Base-by-base conservation (phyloP, 2,329 filamentous ascomycete genomes). In the Talaromyces verruculosus region DNA sequence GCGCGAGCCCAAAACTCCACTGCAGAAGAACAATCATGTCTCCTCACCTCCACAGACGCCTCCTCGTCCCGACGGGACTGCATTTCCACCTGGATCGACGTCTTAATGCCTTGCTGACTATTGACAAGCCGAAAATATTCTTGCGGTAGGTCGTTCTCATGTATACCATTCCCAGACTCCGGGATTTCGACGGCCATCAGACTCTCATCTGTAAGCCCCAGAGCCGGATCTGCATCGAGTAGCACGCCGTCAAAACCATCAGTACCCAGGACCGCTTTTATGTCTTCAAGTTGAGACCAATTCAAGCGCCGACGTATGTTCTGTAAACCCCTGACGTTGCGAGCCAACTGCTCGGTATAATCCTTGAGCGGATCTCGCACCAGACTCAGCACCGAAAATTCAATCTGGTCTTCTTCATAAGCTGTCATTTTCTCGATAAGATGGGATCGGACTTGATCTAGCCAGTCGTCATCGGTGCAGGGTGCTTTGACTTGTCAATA, bases 301-400 rank as follows among this genome's bases (percentile, higher is more conserved):
- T 55, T 30, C 17, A 78, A 63, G 11, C 68, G 71, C 35, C 69
- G 65, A 33, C 83, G 78, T 3, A 83, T 70, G 4, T 71, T 68
- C 37, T 77, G 72, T 19, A 85, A 68, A n/a, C 74, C 75, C 67
- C 79, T 81, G 58, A 85, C 76, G 58, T 84, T 85, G 19, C 74
- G 65, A 3, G 78, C 75, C 67, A 85, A 66, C 73, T 81, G 69
- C 19, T 75, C 69, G 33, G 80, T 74, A 11, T 88, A 79, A 2
- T 78, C 75, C 13, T 79, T 71, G 1, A 90, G 76, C 0, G 91
- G 88, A 65, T 89, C 90, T 65, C 86, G 85, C 68, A 89, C 90
- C 1, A 97, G 79, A 28, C 91, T 89, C 59, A 96, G 83, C 43
- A 96, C 85, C 68, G 87, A 93, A 78, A 92, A 96, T n/a, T 89